These are phyloP conservation scores for Wickerhamomyces sp. DNA, from an alignment of 1,139 yeast genomes.

Conservation along the genomic window DNA sequence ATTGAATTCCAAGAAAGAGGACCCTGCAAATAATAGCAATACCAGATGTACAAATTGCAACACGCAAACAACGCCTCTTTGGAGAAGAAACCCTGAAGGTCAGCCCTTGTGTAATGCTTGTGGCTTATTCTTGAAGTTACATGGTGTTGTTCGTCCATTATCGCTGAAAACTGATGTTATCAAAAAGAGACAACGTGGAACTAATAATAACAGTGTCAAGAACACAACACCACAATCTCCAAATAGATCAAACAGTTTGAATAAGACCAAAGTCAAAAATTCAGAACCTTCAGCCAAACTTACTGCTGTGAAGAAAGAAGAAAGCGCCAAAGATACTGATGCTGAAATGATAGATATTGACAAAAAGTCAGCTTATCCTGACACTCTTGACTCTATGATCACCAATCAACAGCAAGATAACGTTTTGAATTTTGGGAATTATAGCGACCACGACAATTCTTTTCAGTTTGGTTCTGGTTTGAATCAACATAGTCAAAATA, in stretches of 20 bases:
- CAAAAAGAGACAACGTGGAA: conserved; percentile 58
- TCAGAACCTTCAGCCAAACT: conserved; percentile 2
- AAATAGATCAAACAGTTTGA: neutral
- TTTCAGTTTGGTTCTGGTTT: conserved; percentile 10
- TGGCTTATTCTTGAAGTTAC: conserved; percentile 84
- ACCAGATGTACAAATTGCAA: conserved; percentile 76
- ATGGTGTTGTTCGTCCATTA: conserved; percentile 90
- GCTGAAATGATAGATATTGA: conserved; percentile 2
- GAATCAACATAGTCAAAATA: conserved; percentile 1
- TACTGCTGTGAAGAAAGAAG: neutral
- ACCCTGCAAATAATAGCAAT: conserved; percentile 15
- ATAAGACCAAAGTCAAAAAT: conserved; percentile 1
- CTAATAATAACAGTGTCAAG: conserved; percentile 5
- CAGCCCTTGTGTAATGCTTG: conserved; percentile 94
- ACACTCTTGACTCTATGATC: neutral
- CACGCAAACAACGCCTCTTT: conserved; percentile 89
- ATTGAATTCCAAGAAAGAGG: conserved; percentile 10
- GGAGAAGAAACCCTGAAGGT: conserved; percentile 93
- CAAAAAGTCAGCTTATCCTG: neutral
- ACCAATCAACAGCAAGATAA: neutral
- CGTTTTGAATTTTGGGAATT: neutral
- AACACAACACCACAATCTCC: neutral
- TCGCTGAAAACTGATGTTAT: conserved; percentile 89
- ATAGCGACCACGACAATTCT: conserved; percentile 1
- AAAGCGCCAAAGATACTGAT: neutral